These are phyloP conservation scores for Penicillium hordei DNA, from an alignment of 2,329 filamentous ascomycete species.

Conservation along the genomic window DNA sequence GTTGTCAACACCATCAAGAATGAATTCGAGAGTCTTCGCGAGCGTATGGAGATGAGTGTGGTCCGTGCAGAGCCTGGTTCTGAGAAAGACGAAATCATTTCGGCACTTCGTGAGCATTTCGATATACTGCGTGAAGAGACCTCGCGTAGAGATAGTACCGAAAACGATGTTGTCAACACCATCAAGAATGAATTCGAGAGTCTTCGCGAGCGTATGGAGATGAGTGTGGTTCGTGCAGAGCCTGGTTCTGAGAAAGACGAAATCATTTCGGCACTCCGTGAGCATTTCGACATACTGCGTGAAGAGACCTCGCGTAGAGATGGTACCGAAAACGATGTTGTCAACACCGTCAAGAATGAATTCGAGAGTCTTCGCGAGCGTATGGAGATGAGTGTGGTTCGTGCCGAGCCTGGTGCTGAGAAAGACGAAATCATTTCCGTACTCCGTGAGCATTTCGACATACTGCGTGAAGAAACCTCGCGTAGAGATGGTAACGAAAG, in stretches of 20 bases:
- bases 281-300: slow-evolving; percentile 40
- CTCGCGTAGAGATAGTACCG: slow-evolving; percentile 54
- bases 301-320: slow-evolving; percentile 57
- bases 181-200: slow-evolving; percentile 63
- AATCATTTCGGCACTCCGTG: slow-evolving; percentile 68
- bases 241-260: slow-evolving; percentile 59
- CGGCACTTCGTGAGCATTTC: slow-evolving; percentile 59
- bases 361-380: slow-evolving; percentile 60
- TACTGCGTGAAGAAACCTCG: slow-evolving; percentile 52
- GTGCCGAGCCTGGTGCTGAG: slow-evolving; percentile 46
- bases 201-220: slow-evolving; percentile 51
- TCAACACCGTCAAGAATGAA: slow-evolving; percentile 57
- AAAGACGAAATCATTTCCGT: slow-evolving; percentile 71
- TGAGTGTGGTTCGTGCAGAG: slow-evolving; percentile 37
- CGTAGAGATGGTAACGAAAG: slow-evolving; percentile 57
- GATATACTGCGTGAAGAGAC: slow-evolving; percentile 51
- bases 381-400: slow-evolving; percentile 32
- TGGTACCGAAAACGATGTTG: slow-evolving; percentile 50
- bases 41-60: slow-evolving; percentile 39
- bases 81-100: slow-evolving; percentile 68
- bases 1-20: slow-evolving; percentile 52
- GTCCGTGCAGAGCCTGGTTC: slow-evolving; percentile 42
- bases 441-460: slow-evolving; percentile 53
- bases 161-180: slow-evolving; percentile 46
- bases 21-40: slow-evolving; percentile 62